These are phyloP conservation scores for Castanopsis chinensis DNA, from an alignment of 306 rosid species.

Conservation along the genomic window DNA sequence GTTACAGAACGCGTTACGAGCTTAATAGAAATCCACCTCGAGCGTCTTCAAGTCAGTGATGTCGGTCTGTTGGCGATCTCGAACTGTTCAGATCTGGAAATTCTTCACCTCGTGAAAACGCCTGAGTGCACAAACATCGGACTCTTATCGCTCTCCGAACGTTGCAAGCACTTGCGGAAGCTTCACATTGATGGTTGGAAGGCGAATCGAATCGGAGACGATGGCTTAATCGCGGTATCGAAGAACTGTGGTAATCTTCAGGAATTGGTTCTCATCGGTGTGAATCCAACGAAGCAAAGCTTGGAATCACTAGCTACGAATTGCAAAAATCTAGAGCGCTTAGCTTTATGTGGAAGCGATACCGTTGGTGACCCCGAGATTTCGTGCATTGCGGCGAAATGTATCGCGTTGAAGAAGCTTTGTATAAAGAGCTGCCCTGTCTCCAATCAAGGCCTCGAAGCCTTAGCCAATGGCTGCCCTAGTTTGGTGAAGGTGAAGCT, in stretches of 20 bases:
- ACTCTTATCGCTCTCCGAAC: conserved; percentile 60
- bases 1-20: conserved; percentile 41
- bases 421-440: conserved; percentile 96
- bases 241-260: conserved; percentile 75
- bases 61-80: conserved; percentile 73
- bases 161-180: conserved; percentile 83
- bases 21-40: conserved; percentile 80
- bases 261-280: conserved; percentile 87
- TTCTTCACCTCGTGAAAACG: conserved; percentile 87
- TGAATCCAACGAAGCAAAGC: conserved; percentile 80
- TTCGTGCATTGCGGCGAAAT: conserved; percentile 83
- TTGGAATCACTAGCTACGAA: conserved; percentile 77
- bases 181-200: conserved; percentile 98
- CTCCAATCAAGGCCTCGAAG: conserved; percentile 75
- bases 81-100: conserved; percentile 67
- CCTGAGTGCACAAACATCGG: conserved; percentile 90
- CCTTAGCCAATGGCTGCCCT: conserved; percentile 83
- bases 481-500: conserved; percentile 97
- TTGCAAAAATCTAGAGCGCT: conserved; percentile 80
- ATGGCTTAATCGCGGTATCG: conserved; percentile 76
- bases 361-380: conserved; percentile 91
- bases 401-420: conserved; percentile 86
- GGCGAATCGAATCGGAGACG: conserved; percentile 85
- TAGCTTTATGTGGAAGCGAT: conserved; percentile 92
- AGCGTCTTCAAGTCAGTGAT: conserved; percentile 85